Percentiles rank a stretch among this genome's conserved stretches.
Evolutionary conservation across 1,139 yeast genomes (phyloP).

Genomic region (Suhomyces terraborum): DNA sequence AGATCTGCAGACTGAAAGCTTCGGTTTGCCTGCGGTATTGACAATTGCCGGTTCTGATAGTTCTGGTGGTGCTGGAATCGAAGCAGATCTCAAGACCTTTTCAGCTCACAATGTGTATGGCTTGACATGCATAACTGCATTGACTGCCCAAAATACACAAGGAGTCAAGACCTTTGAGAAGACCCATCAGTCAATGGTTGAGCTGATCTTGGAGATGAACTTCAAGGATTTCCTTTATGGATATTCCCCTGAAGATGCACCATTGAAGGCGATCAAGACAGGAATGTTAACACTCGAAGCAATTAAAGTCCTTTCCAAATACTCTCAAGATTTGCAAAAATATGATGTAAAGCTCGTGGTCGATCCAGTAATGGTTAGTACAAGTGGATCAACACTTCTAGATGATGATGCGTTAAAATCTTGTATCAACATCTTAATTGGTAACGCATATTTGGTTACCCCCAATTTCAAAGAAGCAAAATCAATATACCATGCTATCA

Average conservation of each 20-base stretch:
- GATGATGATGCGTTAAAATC: conserved; percentile 48
- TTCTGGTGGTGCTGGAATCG: conserved; percentile 95
- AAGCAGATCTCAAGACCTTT: conserved; percentile 86
- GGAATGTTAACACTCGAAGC: conserved; percentile 75
- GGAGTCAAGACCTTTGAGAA: conserved; percentile 57
- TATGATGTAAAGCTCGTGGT: conserved; percentile 51
- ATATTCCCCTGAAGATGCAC: conserved; percentile 22
- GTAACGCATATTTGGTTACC: conserved; percentile 63
- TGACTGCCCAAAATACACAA: conserved; percentile 80
- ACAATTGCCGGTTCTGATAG: conserved; percentile 85
- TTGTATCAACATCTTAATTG: conserved; percentile 51
- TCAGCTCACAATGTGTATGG: conserved; percentile 81
- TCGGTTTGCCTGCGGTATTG: conserved; percentile 46
- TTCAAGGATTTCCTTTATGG: conserved; percentile 59
- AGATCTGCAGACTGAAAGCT: conserved; percentile 12
- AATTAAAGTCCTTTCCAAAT: conserved; percentile 46
- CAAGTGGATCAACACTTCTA: conserved; percentile 67
- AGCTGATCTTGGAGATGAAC: conserved; percentile 53
- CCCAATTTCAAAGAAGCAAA: conserved; percentile 76
- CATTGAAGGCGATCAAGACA: conserved; percentile 70
- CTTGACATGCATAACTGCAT: conserved; percentile 74
- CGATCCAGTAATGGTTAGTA: conserved; percentile 85
- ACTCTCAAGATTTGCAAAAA: conserved; percentile 30
- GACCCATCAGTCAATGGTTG: conserved; percentile 47
- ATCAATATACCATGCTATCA: conserved; percentile 30